Conservation (phyloP, 1,139 yeast species). For the Zygosaccharomyces sapae region DNA sequence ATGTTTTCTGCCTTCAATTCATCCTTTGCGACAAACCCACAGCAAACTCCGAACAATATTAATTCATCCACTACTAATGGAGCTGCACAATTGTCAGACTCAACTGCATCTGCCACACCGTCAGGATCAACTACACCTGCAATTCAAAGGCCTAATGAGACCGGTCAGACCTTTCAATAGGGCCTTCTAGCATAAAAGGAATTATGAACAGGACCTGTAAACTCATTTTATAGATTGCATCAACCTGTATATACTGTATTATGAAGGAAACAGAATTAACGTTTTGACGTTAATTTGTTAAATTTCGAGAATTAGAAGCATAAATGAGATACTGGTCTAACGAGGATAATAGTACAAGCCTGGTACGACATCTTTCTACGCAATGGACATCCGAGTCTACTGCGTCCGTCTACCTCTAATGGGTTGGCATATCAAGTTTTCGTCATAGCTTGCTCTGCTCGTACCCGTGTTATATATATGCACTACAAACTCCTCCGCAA, state of each 20-base stretch:
- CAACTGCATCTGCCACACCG: constrained; percentile 1
- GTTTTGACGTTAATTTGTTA: not conserved
- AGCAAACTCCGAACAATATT: not conserved
- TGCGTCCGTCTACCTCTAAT: no score
- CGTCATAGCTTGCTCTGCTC: not conserved
- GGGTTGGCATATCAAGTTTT: no score
- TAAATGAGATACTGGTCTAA: not conserved
- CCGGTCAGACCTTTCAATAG: constrained; percentile 2
- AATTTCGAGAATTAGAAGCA: not conserved
- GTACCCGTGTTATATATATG: not conserved
- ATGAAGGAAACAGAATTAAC: not conserved
- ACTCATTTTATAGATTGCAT: not conserved
- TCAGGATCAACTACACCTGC: constrained; percentile 2
- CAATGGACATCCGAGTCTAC: no score
- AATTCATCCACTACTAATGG: not conserved
- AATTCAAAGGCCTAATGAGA: not conserved
- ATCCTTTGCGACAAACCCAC: not conserved
- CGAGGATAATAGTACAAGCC: no score
- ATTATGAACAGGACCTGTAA: not conserved
- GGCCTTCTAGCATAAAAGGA: not conserved
- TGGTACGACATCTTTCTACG: no score
- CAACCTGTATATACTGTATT: not conserved
- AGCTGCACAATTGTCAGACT: not conserved
- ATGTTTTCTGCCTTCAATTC: not conserved
- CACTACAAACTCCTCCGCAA: not conserved